These are phyloP conservation scores for Pythium myriotylum DNA, from an alignment of 352 stramenopile genomes.

Conservation along the genomic window DNA sequence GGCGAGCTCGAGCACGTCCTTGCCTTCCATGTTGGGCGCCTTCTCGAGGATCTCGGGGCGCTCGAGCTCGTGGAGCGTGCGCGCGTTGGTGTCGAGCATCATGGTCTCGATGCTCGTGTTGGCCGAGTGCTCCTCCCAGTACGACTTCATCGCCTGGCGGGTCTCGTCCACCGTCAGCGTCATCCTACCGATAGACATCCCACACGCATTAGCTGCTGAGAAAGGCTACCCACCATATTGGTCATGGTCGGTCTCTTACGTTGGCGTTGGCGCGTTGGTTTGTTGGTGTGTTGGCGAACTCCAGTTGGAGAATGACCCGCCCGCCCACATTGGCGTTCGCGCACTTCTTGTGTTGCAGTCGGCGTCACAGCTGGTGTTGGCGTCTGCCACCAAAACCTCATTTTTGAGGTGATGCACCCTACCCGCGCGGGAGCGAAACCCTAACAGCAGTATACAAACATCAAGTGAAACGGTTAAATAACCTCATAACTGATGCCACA, in stretches of 20 bases:
- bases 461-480: constrained; percentile 15
- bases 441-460: constrained; percentile 2
- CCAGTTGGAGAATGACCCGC: no score
- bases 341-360: background rate
- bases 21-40: constrained; percentile 44
- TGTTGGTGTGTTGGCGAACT: no score
- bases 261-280: constrained; percentile 4
- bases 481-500: constrained; percentile 13
- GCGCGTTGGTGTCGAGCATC: constrained; percentile 86
- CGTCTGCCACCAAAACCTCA: constrained; percentile 10
- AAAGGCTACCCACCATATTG: constrained; percentile 10
- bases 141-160: constrained; percentile 76
- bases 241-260: background rate
- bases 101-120: constrained; percentile 77
- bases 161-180: constrained; percentile 49
- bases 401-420: constrained; percentile 10
- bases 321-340: constrained; percentile 1
- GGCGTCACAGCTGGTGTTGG: constrained; percentile 11
- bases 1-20: constrained; percentile 40
- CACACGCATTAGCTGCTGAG: background rate
- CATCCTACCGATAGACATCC: constrained; percentile 30
- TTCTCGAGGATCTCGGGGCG: constrained; percentile 79
- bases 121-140: constrained; percentile 77
- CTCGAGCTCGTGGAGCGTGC: constrained; percentile 73
- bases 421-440: background rate